Conservation (phyloP, 108 stramenopile species). For the Skeletonema potamos region DNA sequence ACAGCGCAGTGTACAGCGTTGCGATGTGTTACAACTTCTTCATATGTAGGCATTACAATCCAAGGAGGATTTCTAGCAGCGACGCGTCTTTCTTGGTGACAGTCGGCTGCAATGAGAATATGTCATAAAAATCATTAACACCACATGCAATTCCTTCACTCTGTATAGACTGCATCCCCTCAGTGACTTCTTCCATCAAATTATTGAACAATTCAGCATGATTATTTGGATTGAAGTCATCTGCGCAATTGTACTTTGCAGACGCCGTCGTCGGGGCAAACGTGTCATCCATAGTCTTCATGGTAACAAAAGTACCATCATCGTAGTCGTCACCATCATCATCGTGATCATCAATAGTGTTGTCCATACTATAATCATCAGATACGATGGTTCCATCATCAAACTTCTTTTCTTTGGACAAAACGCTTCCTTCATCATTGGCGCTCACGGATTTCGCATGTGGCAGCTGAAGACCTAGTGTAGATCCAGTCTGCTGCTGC, state of each 20-base stretch:
- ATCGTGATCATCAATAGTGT: not conserved
- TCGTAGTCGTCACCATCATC: not conserved
- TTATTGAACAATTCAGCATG: not conserved
- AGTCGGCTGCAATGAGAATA: not conserved
- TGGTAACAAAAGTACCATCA: not conserved
- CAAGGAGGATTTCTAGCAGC: not conserved
- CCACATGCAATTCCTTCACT: not conserved
- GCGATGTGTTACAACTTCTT: too few species aligned
- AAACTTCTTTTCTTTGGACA: not conserved
- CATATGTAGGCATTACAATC: not conserved
- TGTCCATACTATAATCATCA: not conserved
- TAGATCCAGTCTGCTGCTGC: constrained; percentile 16
- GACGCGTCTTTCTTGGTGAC: not conserved
- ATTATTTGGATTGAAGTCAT: not conserved
- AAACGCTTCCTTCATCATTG: not conserved
- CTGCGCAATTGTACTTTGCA: not conserved
- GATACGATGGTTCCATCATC: not conserved
- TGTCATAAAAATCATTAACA: not conserved
- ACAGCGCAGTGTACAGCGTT: too few species aligned
- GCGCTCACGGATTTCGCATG: too few species aligned
- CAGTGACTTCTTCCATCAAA: constrained; percentile 5
- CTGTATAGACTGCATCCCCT: not conserved
- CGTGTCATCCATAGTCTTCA: constrained; percentile 7
- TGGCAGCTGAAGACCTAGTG: not conserved
- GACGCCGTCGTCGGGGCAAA: not conserved